Percentiles rank a stretch among this genome's conserved stretches.
phyloP scores from a whole-genome alignment of 2,329 filamentous ascomycete genomes.

The Apiospora aurea region DNA sequence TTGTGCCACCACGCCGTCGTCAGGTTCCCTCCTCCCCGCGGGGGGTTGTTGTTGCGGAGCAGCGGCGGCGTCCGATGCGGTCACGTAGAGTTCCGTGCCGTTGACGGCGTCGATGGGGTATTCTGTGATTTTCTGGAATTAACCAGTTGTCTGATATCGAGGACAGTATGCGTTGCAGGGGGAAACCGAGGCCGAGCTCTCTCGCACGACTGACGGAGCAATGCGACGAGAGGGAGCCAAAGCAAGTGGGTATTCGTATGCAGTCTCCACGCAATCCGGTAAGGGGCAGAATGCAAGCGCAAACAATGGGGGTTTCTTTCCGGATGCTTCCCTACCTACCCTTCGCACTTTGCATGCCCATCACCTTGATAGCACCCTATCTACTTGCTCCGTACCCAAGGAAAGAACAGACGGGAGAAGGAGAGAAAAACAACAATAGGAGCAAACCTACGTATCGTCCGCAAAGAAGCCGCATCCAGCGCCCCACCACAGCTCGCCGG shows the following conservation, averaged over 20 bases:
- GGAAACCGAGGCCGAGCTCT: background rate
- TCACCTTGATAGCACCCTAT: too few relatives aligned
- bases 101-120: constrained; percentile 34
- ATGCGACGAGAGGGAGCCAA: background rate
- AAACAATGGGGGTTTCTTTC: background rate
- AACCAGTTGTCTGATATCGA: background rate
- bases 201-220: background rate
- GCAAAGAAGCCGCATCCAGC: constrained; percentile 33
- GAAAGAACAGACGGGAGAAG: background rate
- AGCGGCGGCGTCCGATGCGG: constrained; percentile 35
- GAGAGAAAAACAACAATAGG: background rate
- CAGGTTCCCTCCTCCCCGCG: constrained; percentile 26
- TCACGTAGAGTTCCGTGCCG: constrained; percentile 38
- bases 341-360: too few relatives aligned
- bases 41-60: constrained; percentile 35
- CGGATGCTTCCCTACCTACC: too few relatives aligned
- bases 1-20: constrained; percentile 27
- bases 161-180: background rate
- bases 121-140: constrained; percentile 28
- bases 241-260: background rate
- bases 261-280: background rate
- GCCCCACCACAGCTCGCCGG: constrained; percentile 37
- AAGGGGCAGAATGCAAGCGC: background rate
- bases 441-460: constrained; percentile 34
- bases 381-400: background rate